Percentiles rank a stretch among this genome's conserved stretches.
Conservation (phyloP, 2,329 filamentous ascomycete genomes). For the Coniella lustricola region DNA sequence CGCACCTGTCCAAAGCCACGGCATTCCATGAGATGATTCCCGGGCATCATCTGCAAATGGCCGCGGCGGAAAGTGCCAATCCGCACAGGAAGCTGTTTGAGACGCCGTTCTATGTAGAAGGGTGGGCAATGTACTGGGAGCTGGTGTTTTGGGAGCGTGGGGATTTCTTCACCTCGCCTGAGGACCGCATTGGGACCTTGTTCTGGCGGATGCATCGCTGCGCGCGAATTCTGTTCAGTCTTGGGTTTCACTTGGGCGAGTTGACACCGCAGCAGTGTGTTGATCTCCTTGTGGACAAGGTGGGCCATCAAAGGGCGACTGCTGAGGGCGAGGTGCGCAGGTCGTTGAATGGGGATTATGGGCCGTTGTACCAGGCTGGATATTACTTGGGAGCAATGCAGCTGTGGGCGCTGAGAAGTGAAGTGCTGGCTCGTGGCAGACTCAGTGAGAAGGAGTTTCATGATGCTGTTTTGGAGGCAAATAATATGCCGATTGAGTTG, state of each 20-base stretch:
- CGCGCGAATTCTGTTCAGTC: slow-evolving; percentile 50
- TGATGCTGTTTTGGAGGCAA: slow-evolving; percentile 42
- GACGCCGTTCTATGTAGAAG: slow-evolving; percentile 54
- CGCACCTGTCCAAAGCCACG: slow-evolving; percentile 49
- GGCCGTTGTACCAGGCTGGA: slow-evolving; percentile 51
- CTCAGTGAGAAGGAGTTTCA: slow-evolving; percentile 47
- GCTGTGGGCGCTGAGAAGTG: slow-evolving; percentile 41
- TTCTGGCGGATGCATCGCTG: slow-evolving; percentile 60
- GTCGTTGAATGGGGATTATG: slow-evolving; percentile 48
- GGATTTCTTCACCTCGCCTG: slow-evolving; percentile 41
- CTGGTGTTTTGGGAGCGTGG: slow-evolving; percentile 48
- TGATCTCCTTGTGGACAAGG: slow-evolving; percentile 47
- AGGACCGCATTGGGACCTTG: slow-evolving; percentile 49
- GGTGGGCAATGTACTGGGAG: slow-evolving; percentile 58
- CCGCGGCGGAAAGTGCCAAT: slow-evolving; percentile 38
- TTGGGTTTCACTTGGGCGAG: slow-evolving; percentile 50
- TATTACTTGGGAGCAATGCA: slow-evolving; percentile 56
- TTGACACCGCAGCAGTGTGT: slow-evolving; percentile 48
- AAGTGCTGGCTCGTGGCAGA: slow-evolving; percentile 32
- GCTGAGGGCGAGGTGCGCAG: slow-evolving; percentile 54
- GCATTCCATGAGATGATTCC: slow-evolving; percentile 58
- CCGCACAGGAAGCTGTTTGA: slow-evolving; percentile 45
- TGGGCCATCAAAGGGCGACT: slow-evolving; percentile 52
- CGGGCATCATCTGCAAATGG: slow-evolving; percentile 48
- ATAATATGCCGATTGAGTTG: slow-evolving; percentile 22